Evolutionary conservation across 768 basidiomycete species (phyloP).

Genomic region (Rhizopogon rudus): DNA sequence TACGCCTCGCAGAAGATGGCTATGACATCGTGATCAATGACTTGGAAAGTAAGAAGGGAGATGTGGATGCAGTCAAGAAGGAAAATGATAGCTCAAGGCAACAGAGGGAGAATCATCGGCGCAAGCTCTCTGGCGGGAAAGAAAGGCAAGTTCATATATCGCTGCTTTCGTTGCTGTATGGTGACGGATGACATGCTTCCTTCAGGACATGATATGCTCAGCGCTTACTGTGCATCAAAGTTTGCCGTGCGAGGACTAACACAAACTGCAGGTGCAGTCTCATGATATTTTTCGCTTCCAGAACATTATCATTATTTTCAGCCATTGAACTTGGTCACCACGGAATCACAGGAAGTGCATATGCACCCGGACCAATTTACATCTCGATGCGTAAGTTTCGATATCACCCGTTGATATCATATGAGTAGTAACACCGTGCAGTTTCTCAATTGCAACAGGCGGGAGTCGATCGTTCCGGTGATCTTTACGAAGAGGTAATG

Average conservation of each 20-base stretch:
- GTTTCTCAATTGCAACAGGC: constrained; percentile 15
- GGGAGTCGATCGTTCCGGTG: constrained; percentile 8
- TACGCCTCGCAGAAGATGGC: constrained; percentile 31
- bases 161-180: background rate
- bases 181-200: background rate
- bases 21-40: constrained; percentile 33
- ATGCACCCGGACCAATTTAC: constrained; percentile 27
- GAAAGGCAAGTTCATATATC: constrained; percentile 10
- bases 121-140: constrained; percentile 32
- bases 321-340: constrained; percentile 26
- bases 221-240: constrained; percentile 34
- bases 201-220: constrained; percentile 24
- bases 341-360: constrained; percentile 31
- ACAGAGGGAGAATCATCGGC: constrained; percentile 39
- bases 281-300: background rate
- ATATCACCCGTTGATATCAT: background rate
- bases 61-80: constrained; percentile 11
- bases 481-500: constrained; percentile 11
- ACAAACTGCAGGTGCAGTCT: constrained; percentile 23
- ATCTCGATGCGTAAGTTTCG: constrained; percentile 24
- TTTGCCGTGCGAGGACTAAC: constrained; percentile 41
- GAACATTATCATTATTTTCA: constrained; percentile 9
- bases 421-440: background rate
- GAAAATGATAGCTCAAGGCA: constrained; percentile 39
- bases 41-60: constrained; percentile 14